Base-by-base conservation (phyloP, 108 stramenopile species). In the Cyclotella kingstonii region DNA sequence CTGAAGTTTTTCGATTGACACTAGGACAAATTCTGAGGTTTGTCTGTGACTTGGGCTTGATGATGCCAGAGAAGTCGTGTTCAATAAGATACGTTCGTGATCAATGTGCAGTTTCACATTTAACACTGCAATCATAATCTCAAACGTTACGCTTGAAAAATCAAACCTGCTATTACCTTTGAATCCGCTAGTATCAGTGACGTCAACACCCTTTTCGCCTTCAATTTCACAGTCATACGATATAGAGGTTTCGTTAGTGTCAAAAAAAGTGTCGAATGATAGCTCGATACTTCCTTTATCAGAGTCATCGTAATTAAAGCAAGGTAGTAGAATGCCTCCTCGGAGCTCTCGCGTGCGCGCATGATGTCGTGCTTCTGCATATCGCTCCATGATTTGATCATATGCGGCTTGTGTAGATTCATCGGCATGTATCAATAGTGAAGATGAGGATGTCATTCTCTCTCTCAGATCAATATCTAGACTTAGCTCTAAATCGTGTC, bases 261-360 rank as follows among this genome's bases (percentile, higher is more conserved):
- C 90, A 43, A 91, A 91, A 51, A 91, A 91, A 7, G 83, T 73
- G 69, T 91, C 90, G 50, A 88, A 91, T 10, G 90, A 78, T 19
- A 71, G 45, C 7, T 53, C 68, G 0, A 72, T 70, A 9, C 41
- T 66, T 14, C 66, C 61, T 43, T 64, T 6, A 46, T 60, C 56
- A 10, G 79, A 67, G 53, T 82, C 79, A 21, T 58, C 27, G n/a
- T 78, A 70, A 19, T 80, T 77, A 64, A 71, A 65, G 15, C 66
- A 71, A 5, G 85, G 88, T 18, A 91, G 45, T 26, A 91, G 50
- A 21, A 91, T 60, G 5, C 89, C 89, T 27, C 89, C 89, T 38
- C 81, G 66, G 17, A 90, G 28, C 52, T 84, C 73, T 23, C 81
- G 76, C 22, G 76, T 67, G 58, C 81, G 85, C 27, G 83, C 89